Evolutionary conservation across 1,139 yeast species (phyloP).

Genomic region (Suhomyces wounanorum): DNA sequence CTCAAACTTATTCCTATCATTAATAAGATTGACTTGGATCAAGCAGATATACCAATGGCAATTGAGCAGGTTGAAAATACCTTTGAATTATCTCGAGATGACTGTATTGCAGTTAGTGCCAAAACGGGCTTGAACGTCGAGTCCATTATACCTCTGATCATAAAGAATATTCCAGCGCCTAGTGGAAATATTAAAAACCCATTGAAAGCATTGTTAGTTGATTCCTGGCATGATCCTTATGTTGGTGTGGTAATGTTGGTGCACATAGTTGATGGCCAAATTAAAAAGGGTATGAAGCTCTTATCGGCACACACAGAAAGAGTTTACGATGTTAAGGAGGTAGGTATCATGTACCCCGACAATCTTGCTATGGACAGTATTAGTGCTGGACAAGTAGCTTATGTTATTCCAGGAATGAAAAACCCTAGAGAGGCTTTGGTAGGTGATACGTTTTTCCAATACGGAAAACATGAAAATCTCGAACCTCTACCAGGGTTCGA

Average conservation of each 20-base stretch:
- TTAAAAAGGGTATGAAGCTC: slow-evolving; percentile 73
- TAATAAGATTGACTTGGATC: slow-evolving; percentile 87
- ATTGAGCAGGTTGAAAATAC: slow-evolving; percentile 81
- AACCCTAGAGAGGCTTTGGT: slow-evolving; percentile 82
- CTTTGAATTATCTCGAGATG: slow-evolving; percentile 75
- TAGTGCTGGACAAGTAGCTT: slow-evolving; percentile 92
- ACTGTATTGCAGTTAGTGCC: slow-evolving; percentile 86
- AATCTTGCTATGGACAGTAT: slow-evolving; percentile 61
- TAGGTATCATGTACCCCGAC: slow-evolving; percentile 96
- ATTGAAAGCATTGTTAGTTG: slow-evolving; percentile 78
- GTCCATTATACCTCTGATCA: slow-evolving; percentile 72
- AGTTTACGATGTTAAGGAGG: slow-evolving; percentile 84
- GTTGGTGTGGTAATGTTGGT: slow-evolving; percentile 91
- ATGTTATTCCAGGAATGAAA: slow-evolving; percentile 91
- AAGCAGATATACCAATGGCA: slow-evolving; percentile 81
- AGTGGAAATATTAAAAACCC: slow-evolving; percentile 56
- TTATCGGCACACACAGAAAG: slow-evolving; percentile 75
- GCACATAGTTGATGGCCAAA: slow-evolving; percentile 78
- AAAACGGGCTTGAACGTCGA: slow-evolving; percentile 86
- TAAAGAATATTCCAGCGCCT: slow-evolving; percentile 76
- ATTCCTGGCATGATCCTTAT: slow-evolving; percentile 95
- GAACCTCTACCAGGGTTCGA: slow-evolving; percentile 92
- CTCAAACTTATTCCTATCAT: slow-evolving; percentile 84
- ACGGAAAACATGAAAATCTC: slow-evolving; percentile 60
- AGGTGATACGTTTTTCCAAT: slow-evolving; percentile 85